phyloP scores from a whole-genome alignment of 176 grass and related monocot genomes.

The Oryza nivara region DNA sequence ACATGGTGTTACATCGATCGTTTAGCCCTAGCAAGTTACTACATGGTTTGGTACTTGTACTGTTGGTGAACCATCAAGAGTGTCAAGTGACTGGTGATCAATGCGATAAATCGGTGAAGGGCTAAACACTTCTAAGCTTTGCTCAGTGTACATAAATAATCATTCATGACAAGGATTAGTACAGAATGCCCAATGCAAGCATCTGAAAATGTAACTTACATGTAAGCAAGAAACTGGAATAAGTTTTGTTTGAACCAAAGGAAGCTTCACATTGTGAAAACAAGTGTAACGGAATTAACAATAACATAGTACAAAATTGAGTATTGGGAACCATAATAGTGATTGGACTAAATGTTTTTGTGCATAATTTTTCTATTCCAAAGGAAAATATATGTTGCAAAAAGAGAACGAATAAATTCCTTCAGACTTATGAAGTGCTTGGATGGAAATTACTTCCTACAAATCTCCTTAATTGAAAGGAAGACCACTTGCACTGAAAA shows the following conservation, averaged over 20 bases:
- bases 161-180: conserved; percentile 10
- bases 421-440: not conserved
- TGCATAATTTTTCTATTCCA: not conserved
- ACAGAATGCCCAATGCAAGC: not conserved
- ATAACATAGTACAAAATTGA: not conserved
- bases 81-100: not conserved
- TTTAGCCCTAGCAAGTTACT: not conserved
- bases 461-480: conserved; percentile 10
- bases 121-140: conserved; percentile 6
- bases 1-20: not conserved
- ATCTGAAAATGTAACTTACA: conserved; percentile 14
- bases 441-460: not conserved
- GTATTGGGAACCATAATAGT: not conserved
- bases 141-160: not conserved
- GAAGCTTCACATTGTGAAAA: not conserved
- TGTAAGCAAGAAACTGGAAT: not conserved
- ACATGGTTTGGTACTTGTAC: not conserved
- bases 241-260: not conserved
- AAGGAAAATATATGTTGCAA: not conserved
- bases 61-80: not conserved
- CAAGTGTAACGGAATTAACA: not conserved
- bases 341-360: not conserved
- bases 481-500: not conserved
- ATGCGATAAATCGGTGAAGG: not conserved
- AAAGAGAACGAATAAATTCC: not conserved